phyloP scores from a whole-genome alignment of 2,329 filamentous ascomycete genomes.

The Pseudocercospora eumusae region DNA sequence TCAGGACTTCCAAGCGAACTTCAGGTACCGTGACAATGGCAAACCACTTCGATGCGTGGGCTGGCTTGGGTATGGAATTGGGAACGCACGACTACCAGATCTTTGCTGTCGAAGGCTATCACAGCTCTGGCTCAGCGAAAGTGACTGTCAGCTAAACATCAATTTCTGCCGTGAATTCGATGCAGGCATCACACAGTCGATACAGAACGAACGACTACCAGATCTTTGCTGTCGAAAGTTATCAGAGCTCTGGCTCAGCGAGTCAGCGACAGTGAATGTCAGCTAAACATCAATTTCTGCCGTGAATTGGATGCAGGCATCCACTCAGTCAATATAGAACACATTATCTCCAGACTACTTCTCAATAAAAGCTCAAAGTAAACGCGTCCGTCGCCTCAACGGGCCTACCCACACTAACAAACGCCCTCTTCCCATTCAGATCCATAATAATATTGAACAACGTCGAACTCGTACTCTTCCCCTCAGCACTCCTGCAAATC shows the following conservation, averaged over 20 bases:
- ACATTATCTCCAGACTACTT: background rate
- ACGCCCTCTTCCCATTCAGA: constrained; percentile 35
- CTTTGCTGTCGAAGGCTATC: constrained; percentile 21
- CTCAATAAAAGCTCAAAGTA: background rate
- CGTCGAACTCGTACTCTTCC: constrained; percentile 33
- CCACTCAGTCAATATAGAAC: background rate
- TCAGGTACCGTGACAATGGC: constrained; percentile 54
- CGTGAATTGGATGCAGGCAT: background rate
- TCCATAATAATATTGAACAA: constrained; percentile 46
- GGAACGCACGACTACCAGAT: constrained; percentile 24
- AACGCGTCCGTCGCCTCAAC: constrained; percentile 33
- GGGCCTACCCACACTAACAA: constrained; percentile 40
- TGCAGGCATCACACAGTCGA: background rate
- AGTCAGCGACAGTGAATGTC: constrained; percentile 19
- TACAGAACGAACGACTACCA: constrained; percentile 17
- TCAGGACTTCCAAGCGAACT: constrained; percentile 53
- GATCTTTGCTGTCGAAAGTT: constrained; percentile 24
- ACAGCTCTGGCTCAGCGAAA: constrained; percentile 16
- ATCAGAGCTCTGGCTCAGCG: constrained; percentile 19
- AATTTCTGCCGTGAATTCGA: background rate
- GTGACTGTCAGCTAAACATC: constrained; percentile 17
- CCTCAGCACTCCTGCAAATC: constrained; percentile 40
- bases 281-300: background rate
- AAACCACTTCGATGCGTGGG: constrained; percentile 59
- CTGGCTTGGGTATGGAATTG: constrained; percentile 10